Conservation (phyloP, 2,329 filamentous ascomycete species). For the Cladorrhinum sp. region DNA sequence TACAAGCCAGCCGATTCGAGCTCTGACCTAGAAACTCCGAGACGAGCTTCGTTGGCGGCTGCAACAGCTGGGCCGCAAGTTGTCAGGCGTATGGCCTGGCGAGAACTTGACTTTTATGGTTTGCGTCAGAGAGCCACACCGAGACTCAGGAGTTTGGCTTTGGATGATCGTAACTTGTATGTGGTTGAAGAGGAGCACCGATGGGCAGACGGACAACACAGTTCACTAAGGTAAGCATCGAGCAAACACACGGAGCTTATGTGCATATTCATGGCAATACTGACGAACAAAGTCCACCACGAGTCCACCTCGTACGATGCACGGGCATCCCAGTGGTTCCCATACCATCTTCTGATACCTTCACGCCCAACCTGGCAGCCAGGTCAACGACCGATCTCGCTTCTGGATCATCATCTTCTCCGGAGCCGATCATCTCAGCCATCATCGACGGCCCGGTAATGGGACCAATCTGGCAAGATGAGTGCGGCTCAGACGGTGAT, state of each 20-base stretch:
- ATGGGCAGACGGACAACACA: conserved; percentile 47
- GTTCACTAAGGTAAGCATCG: conserved; percentile 26
- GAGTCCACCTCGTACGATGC: conserved; percentile 44
- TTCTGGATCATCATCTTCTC: not conserved
- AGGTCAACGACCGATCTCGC: conserved; percentile 2
- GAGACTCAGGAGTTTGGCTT: conserved; percentile 45
- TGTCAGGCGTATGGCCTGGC: conserved; percentile 48
- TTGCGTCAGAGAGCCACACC: conserved; percentile 53
- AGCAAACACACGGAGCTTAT: not conserved
- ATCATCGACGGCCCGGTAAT: conserved; percentile 29
- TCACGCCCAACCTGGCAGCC: not conserved
- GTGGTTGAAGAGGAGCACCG: conserved; percentile 55
- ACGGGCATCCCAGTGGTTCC: conserved; percentile 53
- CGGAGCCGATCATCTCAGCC: conserved; percentile 4
- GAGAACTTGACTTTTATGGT: conserved; percentile 50
- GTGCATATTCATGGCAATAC: not conserved
- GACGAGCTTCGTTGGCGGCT: conserved; percentile 3
- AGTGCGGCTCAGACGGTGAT: conserved; percentile 43
- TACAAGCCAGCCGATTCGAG: not conserved
- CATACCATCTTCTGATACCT: not conserved
- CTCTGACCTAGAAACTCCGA: not conserved
- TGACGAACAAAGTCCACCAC: conserved; percentile 33
- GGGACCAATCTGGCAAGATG: conserved; percentile 50
- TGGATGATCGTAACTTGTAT: conserved; percentile 52
- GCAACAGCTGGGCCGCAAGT: conserved; percentile 38